A percentile compares a stretch with the other conserved stretches of the same genome.
Conservation (phyloP, 371 early-diverging fungal species). For the Mortierella sp. region DNA sequence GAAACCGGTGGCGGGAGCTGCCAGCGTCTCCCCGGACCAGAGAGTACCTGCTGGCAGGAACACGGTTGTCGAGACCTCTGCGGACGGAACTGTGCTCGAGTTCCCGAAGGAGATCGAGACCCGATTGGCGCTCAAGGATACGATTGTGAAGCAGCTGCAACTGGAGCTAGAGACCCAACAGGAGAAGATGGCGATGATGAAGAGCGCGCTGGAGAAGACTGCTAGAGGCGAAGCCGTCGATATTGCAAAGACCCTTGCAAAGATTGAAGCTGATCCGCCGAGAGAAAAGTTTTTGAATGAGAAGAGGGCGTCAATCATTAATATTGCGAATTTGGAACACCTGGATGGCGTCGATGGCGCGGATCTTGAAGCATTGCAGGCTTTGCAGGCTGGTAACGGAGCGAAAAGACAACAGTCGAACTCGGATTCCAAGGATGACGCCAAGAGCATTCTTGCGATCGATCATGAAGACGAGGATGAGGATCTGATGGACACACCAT, state of each 20-base stretch:
- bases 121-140: constrained; percentile 47
- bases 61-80: constrained; percentile 44
- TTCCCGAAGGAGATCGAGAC: constrained; percentile 53
- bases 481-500: constrained; percentile 39
- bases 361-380: constrained; percentile 17
- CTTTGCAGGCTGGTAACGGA: constrained; percentile 6
- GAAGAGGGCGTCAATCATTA: constrained; percentile 48
- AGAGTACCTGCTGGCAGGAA: constrained; percentile 14
- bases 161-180: constrained; percentile 42
- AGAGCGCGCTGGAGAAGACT: constrained; percentile 33
- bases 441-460: constrained; percentile 3
- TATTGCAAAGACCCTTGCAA: constrained; percentile 16
- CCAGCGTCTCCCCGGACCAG: no score
- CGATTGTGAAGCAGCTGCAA: constrained; percentile 40
- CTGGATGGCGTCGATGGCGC: constrained; percentile 12
- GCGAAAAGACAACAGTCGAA: not conserved
- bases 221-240: constrained; percentile 29
- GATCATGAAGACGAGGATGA: constrained; percentile 24
- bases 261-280: constrained; percentile 14
- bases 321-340: constrained; percentile 18
- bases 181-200: constrained; percentile 43
- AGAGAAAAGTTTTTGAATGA: constrained; percentile 37
- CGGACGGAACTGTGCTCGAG: constrained; percentile 46
- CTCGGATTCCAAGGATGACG: not conserved
- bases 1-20: constrained; percentile 9